Evolutionary conservation across 148 eudicot genomes (phyloP).

Genomic region (Rhododendron kiyosumense): DNA sequence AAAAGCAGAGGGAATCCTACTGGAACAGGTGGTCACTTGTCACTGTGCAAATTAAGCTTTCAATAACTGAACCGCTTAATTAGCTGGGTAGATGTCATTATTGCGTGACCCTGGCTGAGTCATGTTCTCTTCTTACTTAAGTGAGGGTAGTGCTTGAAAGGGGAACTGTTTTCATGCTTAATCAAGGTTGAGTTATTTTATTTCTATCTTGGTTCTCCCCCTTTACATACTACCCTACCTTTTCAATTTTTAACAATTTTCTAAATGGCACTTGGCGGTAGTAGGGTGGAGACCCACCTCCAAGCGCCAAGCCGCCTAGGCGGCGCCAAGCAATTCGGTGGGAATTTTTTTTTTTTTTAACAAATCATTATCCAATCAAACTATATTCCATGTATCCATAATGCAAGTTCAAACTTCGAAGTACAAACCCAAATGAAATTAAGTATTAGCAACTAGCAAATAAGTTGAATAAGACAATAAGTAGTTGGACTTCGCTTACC

Average conservation of each 20-base stretch:
- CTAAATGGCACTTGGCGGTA: no score
- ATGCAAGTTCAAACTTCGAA: no score
- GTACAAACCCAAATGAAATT: no score
- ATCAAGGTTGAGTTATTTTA: neutral
- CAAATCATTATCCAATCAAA: no score
- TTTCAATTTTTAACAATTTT: neutral
- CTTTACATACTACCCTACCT: neutral
- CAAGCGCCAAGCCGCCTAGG: no score
- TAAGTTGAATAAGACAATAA: no score
- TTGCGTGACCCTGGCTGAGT: neutral
- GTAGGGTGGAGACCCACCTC: no score
- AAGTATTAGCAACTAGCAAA: no score
- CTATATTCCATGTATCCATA: no score
- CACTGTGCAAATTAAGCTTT: neutral
- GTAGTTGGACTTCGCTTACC: no score
- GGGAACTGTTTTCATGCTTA: neutral
- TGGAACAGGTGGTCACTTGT: constrained; percentile 57
- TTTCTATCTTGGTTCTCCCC: neutral
- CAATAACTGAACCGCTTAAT: neutral
- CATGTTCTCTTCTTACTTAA: neutral
- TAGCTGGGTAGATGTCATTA: neutral
- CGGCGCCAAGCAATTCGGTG: no score
- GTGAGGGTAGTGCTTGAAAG: neutral
- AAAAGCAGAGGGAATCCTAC: constrained; percentile 47
- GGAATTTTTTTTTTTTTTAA: no score